Base-by-base conservation (phyloP, 169 alveolate genomes). In the Babesia ovata region DNA sequence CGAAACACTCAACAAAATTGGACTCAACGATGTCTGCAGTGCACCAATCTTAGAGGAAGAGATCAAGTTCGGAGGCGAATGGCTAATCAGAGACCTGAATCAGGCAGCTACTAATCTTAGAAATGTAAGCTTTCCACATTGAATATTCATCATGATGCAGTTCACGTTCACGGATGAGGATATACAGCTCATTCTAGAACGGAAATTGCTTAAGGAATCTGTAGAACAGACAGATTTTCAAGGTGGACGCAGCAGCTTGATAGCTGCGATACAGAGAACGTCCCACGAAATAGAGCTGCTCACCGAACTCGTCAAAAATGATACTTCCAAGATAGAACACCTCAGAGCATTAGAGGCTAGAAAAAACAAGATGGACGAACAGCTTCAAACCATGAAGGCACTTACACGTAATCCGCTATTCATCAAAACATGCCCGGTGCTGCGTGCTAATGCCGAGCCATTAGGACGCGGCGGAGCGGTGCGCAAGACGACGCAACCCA, bases 111-210 rank as follows among this genome's bases (percentile, higher is more conserved):
- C 57, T 24, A 81, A 81, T 49, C 75, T 83, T 39, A 39, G 75
- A 33, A 57, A 54, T 50, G 87, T 79, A 60, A 74, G 75, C n/a
- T 60, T 26, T 12, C 13, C 12, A 21, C 36, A 12, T 58, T 0
- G 28, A 0, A n/a, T 13, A 13, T 50, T 24, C 53, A 12, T 33
- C 29, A 67, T 39, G 44, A 13, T 21, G 59, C 48, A 79, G 83
- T 83, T 83, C 49, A 74, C 90, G 7, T 83, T 83, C 70, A 83
- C 90, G 21, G 90, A 83, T 45, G 90, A 83, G 36, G 90, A 83
- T 42, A 86, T 83, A 17, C 85, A 77, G 42, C 44, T 61, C 26
- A 83, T 83, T 26, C 60, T 83, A 17, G 86, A 83, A 42, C 29
- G 62, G 33, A 83, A 75, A 48, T 63, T 81, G 57, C 63, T 62